Conservation (phyloP, 2,329 filamentous ascomycete species). For the Phoma herbarum region DNA sequence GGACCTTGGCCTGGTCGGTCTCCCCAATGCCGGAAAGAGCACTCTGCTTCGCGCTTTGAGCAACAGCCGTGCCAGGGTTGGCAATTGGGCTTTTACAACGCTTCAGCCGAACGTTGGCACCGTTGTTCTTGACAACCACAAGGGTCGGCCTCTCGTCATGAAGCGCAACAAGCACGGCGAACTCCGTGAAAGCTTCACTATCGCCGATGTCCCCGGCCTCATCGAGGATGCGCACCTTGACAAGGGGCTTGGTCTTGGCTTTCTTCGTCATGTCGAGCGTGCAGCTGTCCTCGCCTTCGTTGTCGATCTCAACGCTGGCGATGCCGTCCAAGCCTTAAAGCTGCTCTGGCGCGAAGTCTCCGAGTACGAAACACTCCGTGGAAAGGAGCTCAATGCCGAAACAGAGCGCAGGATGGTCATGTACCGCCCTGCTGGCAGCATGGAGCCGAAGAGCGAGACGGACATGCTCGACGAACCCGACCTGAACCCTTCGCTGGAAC, state of each 20-base stretch:
- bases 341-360: constrained; percentile 90
- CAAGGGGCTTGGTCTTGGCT: constrained; percentile 87
- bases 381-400: constrained; percentile 73
- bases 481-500: constrained; percentile 36
- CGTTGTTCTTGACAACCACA: constrained; percentile 88
- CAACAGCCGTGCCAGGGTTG: constrained; percentile 87
- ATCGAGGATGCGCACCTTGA: constrained; percentile 94
- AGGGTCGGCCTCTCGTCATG: constrained; percentile 71
- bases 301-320: constrained; percentile 80
- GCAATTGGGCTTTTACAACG: constrained; percentile 97
- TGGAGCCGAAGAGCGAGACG: constrained; percentile 25
- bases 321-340: constrained; percentile 80
- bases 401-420: constrained; percentile 69
- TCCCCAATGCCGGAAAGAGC: constrained; percentile 96
- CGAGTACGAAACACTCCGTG: constrained; percentile 83
- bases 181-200: constrained; percentile 81
- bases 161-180: constrained; percentile 58
- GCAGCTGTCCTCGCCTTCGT: constrained; percentile 94
- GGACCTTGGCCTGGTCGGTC: constrained; percentile 91
- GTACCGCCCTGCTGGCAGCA: constrained; percentile 51
- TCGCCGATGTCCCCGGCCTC: constrained; percentile 94
- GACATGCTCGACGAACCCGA: constrained; percentile 35
- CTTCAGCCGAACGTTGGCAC: constrained; percentile 95
- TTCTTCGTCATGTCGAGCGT: constrained; percentile 92
- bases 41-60: constrained; percentile 88